Evolutionary conservation across 805 yeast genomes (phyloP), one percentile per base, ranked within the genome.

Genomic region (Citeromyces matritensis): DNA sequence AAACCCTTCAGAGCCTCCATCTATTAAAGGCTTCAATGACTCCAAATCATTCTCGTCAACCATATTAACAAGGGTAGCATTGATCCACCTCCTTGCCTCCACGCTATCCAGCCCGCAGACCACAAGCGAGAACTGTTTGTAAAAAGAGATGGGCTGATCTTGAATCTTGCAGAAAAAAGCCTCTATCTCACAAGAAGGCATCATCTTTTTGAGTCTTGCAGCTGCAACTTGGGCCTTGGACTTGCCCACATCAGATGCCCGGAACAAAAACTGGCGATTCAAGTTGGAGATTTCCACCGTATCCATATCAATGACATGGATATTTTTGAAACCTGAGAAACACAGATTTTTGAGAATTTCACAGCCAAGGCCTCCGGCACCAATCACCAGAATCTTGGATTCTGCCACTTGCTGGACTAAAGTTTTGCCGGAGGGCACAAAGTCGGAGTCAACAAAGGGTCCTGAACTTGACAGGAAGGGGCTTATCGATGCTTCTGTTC

Each of bases 1-100:
- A 45, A 88, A 78, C 0, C 96, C 96, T 47, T 88, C 97, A 0
- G 95, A 80, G 3, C 96, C 98, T 4, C 96, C 96, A 48, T 88
- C 98, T 10, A 91, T 72, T 47, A 88, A 50, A 0, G 85, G 84
- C 29, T 73, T 70, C 12, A 70, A 49, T 2, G 60, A 51, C 9
- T 57, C 61, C 9, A 65, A 65, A 31, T 59, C 57, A 2, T 69
- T 63, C 0, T 49, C 56, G 30, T 66, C 73, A 4, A 81, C 84
- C 39, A 86, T 43, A 7, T 70, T 60, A 2, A 81, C 71, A 17
- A 88, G 51, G 9, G 70, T 65, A 9, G 67, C 59, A 51, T 88
- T 88, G 39, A 88, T 78, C 88, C 94, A 86, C 30, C 96, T 56
- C 24, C 98, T 60, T 0, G 97, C 95, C 43, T 77, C 88, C 5